Evolutionary conservation across 306 rosid genomes (phyloP).

Genomic region (Canavalia ensiformis): DNA sequence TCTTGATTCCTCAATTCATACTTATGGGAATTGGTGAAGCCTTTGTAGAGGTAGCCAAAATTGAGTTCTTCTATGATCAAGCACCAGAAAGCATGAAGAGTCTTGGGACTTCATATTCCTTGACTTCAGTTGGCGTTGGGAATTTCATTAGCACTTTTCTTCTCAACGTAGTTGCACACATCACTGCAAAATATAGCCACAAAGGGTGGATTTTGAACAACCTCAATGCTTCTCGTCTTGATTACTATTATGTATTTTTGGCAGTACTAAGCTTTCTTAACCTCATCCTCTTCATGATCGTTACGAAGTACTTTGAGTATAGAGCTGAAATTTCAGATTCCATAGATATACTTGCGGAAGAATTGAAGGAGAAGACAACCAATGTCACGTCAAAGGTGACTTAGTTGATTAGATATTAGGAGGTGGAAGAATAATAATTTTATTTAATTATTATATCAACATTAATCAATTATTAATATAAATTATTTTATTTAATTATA

Average conservation of each 20-base stretch:
- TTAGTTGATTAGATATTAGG: background rate
- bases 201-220: slow-evolving; percentile 58
- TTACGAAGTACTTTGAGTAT: slow-evolving; percentile 59
- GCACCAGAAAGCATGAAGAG: slow-evolving; percentile 87
- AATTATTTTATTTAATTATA: too few relatives aligned
- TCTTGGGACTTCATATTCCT: slow-evolving; percentile 73
- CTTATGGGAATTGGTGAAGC: slow-evolving; percentile 68
- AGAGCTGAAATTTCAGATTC: slow-evolving; percentile 80
- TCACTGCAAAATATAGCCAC: slow-evolving; percentile 43
- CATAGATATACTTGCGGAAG: slow-evolving; percentile 54
- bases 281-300: slow-evolving; percentile 61
- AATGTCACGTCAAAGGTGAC: background rate
- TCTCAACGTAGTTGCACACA: slow-evolving; percentile 58
- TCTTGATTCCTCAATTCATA: slow-evolving; percentile 73
- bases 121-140: slow-evolving; percentile 70
- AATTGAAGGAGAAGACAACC: slow-evolving; percentile 53
- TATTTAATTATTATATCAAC: too few relatives aligned
- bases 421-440: background rate
- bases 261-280: slow-evolving; percentile 58
- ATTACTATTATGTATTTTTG: slow-evolving; percentile 65
- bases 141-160: slow-evolving; percentile 67
- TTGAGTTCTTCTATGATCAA: slow-evolving; percentile 83
- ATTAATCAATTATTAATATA: too few relatives aligned
- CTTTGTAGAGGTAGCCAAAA: slow-evolving; percentile 66
- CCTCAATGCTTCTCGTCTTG: slow-evolving; percentile 69